Percentiles rank a stretch among this genome's conserved stretches.
Evolutionary conservation across 768 basidiomycete species (phyloP).

Genomic region (Kwoniella botswanensis): DNA sequence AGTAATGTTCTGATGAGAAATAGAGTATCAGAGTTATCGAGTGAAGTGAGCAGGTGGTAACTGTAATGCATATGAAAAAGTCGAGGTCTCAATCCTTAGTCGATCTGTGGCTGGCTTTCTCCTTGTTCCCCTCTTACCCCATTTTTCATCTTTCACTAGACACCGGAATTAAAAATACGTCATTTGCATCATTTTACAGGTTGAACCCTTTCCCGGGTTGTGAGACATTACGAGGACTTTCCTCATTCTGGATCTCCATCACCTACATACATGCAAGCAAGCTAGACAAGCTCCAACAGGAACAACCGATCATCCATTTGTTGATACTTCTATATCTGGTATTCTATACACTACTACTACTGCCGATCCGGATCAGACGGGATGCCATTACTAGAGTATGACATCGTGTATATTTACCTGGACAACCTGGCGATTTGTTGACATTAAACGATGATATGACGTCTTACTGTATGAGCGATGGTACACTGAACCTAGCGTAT

Average conservation of each 20-base stretch:
- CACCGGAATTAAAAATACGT: not conserved
- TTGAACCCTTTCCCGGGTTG: slow-evolving; percentile 1
- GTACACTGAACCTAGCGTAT: too few relatives aligned
- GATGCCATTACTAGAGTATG: not conserved
- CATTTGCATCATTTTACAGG: not conserved
- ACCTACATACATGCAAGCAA: not conserved
- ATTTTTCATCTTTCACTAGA: not conserved
- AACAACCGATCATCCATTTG: too few relatives aligned
- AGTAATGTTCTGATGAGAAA: slow-evolving; percentile 11
- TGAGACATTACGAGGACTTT: not conserved
- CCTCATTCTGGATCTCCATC: not conserved
- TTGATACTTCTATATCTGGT: not conserved
- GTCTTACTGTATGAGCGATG: too few relatives aligned
- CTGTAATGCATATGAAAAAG: not conserved
- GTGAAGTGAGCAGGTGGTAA: not conserved
- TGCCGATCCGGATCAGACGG: not conserved
- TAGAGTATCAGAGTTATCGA: not conserved
- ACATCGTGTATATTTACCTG: not conserved
- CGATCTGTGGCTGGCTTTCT: slow-evolving; percentile 18
- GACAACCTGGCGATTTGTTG: too few relatives aligned
- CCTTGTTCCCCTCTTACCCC: not conserved
- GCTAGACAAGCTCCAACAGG: not conserved
- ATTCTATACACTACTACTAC: not conserved
- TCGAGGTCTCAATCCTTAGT: slow-evolving; percentile 1
- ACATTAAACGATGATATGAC: too few relatives aligned